These are phyloP conservation scores for Gossypium laxum DNA, from an alignment of 441 rosid genomes.

Conservation along the genomic window DNA sequence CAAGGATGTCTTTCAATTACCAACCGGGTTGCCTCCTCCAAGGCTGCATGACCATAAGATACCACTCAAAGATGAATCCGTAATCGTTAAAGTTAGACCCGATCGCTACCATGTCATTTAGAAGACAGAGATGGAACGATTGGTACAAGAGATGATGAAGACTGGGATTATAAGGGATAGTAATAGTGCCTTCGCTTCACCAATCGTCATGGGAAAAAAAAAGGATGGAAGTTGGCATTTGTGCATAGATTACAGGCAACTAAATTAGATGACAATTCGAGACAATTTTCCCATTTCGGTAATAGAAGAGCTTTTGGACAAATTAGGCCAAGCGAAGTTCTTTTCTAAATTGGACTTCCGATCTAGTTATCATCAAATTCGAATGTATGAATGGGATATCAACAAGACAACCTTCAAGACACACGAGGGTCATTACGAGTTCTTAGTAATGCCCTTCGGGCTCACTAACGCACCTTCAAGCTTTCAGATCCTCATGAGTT, in stretches of 20 bases:
- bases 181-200: background rate
- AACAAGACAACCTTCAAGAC: background rate
- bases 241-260: background rate
- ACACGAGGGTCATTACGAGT: background rate
- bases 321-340: background rate
- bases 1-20: background rate
- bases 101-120: background rate
- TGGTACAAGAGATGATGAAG: background rate
- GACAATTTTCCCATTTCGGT: background rate
- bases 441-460: background rate
- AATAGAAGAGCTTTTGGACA: background rate
- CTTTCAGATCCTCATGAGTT: background rate
- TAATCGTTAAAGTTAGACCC: background rate
- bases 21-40: background rate
- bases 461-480: background rate
- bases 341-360: background rate
- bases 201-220: background rate
- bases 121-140: background rate
- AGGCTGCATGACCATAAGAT: background rate
- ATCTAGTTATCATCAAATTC: background rate
- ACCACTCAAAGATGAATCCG: background rate
- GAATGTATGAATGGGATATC: background rate
- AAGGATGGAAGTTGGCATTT: background rate
- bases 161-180: background rate
- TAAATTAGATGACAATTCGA: background rate